phyloP scores from a whole-genome alignment of 768 basidiomycete species.

The Lactarius sp. region DNA sequence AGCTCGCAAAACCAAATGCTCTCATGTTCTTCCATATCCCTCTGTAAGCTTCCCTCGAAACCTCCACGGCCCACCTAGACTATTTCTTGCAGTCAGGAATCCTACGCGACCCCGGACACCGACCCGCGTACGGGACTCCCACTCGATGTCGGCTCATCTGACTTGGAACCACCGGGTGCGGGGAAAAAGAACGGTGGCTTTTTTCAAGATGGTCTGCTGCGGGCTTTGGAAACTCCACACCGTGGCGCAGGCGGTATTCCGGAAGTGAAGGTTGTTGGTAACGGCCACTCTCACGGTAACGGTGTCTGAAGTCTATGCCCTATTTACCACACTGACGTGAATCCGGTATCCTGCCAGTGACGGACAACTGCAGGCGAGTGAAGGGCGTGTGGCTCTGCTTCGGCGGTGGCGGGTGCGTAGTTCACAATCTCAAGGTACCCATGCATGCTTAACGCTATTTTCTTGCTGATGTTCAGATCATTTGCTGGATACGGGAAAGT shows the following conservation, averaged over 20 bases:
- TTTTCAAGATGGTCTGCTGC: conserved; percentile 75
- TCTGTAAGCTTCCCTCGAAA: conserved; percentile 43
- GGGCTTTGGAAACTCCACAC: conserved; percentile 67
- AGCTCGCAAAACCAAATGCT: conserved; percentile 89
- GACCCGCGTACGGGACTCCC: conserved; percentile 53
- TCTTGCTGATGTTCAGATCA: conserved; percentile 41
- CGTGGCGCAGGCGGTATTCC: conserved; percentile 41
- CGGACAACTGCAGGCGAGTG: conserved; percentile 82
- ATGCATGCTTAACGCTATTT: conserved; percentile 15
- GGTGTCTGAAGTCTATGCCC: background rate
- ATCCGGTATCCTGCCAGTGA: conserved; percentile 43
- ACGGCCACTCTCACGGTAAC: conserved; percentile 87
- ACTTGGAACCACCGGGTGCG: conserved; percentile 54
- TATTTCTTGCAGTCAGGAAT: conserved; percentile 52
- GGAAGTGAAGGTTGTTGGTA: conserved; percentile 84
- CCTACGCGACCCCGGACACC: conserved; percentile 64
- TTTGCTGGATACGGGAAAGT: conserved; percentile 79
- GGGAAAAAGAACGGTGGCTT: conserved; percentile 75
- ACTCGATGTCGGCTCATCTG: conserved; percentile 66
- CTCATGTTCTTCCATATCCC: conserved; percentile 99
- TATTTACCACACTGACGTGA: conserved; percentile 23
- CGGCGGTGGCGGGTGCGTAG: conserved; percentile 70
- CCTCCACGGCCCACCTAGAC: background rate
- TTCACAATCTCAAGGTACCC: background rate
- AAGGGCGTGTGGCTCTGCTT: conserved; percentile 91